phyloP scores from a whole-genome alignment of 345 rosid genomes.

The Litchi chinensis region DNA sequence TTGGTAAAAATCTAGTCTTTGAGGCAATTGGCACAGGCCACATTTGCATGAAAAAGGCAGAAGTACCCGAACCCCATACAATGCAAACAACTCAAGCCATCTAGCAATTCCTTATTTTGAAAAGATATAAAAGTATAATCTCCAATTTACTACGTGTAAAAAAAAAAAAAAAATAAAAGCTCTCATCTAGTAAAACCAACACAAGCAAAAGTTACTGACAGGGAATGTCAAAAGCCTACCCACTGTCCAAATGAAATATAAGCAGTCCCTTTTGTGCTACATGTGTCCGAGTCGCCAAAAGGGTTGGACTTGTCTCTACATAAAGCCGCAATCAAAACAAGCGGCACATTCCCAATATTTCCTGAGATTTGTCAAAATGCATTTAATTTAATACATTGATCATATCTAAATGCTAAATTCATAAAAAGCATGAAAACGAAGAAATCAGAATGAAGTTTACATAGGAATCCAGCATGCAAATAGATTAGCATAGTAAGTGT shows the following conservation, averaged over 20 bases:
- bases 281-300: conserved; percentile 79
- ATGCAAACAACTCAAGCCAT: background rate
- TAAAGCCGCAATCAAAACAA: conserved; percentile 87
- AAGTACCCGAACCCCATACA: conserved; percentile 3
- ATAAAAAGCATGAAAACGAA: background rate
- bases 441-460: background rate
- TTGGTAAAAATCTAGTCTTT: background rate
- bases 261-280: conserved; percentile 88
- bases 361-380: conserved; percentile 50
- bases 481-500: too few relatives aligned
- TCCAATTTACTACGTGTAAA: background rate
- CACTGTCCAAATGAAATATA: conserved; percentile 99
- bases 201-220: conserved; percentile 6
- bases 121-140: background rate
- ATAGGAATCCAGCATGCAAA: background rate
- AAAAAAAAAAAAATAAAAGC: background rate
- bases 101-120: background rate
- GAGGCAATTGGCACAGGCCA: background rate
- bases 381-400: background rate
- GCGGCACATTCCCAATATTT: conserved; percentile 98
- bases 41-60: background rate
- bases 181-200: background rate
- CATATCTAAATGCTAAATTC: background rate
- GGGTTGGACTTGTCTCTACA: conserved; percentile 87
- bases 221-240: conserved; percentile 46